phyloP scores from a whole-genome alignment of 352 stramenopile genomes.

The Chloridella minuta region DNA sequence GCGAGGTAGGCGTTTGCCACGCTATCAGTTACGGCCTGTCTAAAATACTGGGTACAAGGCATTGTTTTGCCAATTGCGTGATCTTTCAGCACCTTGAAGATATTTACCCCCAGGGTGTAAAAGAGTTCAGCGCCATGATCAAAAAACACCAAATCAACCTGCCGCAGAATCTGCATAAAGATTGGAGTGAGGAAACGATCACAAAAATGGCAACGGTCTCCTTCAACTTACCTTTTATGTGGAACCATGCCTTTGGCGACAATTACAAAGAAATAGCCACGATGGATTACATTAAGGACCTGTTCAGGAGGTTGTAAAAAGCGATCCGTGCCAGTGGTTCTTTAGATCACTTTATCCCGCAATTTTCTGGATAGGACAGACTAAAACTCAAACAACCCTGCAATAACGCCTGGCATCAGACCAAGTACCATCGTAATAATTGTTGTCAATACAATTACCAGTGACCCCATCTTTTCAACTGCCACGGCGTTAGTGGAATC shows the following conservation, averaged over 20 bases:
- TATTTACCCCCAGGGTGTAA: background rate
- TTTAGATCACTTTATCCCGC: too few relatives aligned
- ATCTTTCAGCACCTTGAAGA: background rate
- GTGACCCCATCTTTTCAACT: background rate
- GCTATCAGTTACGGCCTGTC: background rate
- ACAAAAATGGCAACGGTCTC: background rate
- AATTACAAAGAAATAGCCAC: constrained; percentile 10
- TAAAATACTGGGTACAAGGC: background rate
- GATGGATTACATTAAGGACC: constrained; percentile 12
- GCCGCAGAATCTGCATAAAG: background rate
- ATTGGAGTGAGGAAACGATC: constrained; percentile 3
- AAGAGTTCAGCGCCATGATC: background rate
- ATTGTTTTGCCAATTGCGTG: constrained; percentile 8
- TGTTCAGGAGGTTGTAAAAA: background rate
- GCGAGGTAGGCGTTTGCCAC: background rate
- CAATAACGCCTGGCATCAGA: background rate
- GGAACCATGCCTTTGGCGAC: background rate
- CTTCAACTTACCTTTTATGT: constrained; percentile 9
- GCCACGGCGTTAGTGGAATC: background rate
- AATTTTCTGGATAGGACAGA: too few relatives aligned
- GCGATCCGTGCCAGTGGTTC: background rate
- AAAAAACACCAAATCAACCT: constrained; percentile 7
- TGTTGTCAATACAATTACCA: background rate
- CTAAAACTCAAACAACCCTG: constrained; percentile 10
- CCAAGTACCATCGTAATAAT: background rate